Evolutionary conservation across 2,329 filamentous ascomycete species (phyloP).

Genomic region (Aspergillus viridinutans): DNA sequence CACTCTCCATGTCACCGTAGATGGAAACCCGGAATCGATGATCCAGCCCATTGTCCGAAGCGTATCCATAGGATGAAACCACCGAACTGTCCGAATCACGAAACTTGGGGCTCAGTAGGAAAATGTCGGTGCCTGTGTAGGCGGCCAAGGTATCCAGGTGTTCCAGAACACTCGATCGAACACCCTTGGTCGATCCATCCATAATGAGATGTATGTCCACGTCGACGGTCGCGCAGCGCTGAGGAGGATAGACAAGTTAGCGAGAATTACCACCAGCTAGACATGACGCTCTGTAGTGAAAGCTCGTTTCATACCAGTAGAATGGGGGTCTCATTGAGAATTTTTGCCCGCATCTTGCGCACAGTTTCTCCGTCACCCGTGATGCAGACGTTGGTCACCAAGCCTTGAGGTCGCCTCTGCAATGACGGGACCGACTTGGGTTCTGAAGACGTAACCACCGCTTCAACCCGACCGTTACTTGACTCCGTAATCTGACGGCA

Average conservation of each 20-base stretch:
- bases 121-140: constrained; percentile 94
- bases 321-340: constrained; percentile 87
- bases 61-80: constrained; percentile 69
- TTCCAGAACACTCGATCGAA: constrained; percentile 72
- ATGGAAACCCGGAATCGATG: constrained; percentile 89
- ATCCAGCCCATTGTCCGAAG: constrained; percentile 76
- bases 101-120: constrained; percentile 85
- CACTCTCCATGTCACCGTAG: constrained; percentile 90
- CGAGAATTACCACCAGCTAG: constrained; percentile 13
- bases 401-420: constrained; percentile 50
- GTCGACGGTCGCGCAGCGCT: constrained; percentile 92
- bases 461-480: constrained; percentile 69
- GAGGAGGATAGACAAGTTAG: constrained; percentile 22
- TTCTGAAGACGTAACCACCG: constrained; percentile 76
- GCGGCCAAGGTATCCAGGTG: constrained; percentile 82
- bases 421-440: constrained; percentile 60
- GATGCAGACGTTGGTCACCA: constrained; percentile 83
- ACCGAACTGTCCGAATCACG: constrained; percentile 70
- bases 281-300: constrained; percentile 16
- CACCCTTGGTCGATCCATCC: constrained; percentile 62
- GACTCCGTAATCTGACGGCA: constrained; percentile 75
- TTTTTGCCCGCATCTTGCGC: constrained; percentile 81
- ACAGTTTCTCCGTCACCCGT: constrained; percentile 84
- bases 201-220: constrained; percentile 88
- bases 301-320: constrained; percentile 66